Evolutionary conservation across 148 eudicot genomes (phyloP).

Genomic region (Camellia granthamiana): DNA sequence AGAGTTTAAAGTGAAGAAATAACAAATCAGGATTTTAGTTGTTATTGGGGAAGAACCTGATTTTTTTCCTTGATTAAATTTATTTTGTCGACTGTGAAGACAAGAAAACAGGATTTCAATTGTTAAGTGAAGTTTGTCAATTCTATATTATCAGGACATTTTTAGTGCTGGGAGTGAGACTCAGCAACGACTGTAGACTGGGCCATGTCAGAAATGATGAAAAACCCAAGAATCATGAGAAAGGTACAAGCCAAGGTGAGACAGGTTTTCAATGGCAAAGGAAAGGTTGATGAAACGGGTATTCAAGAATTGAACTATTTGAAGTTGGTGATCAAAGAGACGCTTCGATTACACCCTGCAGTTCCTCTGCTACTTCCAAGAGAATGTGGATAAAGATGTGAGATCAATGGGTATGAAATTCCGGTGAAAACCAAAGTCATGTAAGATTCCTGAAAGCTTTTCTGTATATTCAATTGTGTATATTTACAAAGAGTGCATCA

Average conservation of each 20-base stretch:
- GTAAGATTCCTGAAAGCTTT: too few species aligned
- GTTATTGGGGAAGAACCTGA: too few species aligned
- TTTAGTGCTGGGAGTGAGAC: conserved; percentile 34
- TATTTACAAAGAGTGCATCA: too few species aligned
- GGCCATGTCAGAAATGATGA: conserved; percentile 40
- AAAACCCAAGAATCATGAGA: conserved; percentile 28
- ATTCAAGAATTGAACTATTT: conserved; percentile 21
- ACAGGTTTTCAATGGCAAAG: conserved; percentile 10
- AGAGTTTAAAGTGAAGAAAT: too few species aligned
- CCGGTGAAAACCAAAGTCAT: conserved; percentile 25
- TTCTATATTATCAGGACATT: conserved; percentile 20
- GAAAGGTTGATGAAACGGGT: conserved; percentile 14
- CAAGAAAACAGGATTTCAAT: too few species aligned
- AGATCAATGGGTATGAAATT: conserved; percentile 30
- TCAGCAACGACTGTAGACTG: conserved; percentile 25
- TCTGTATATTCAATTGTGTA: too few species aligned
- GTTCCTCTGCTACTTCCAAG: conserved; percentile 30
- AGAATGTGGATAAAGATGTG: conserved; percentile 21
- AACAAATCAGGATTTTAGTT: too few species aligned
- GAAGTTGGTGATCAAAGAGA: conserved; percentile 30
- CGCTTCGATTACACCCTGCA: conserved; percentile 32
- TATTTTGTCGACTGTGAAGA: too few species aligned
- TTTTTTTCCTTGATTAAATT: too few species aligned
- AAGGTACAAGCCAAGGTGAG: conserved; percentile 35
- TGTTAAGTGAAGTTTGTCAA: background rate